A percentile compares a stretch with the other conserved stretches of the same genome.
phyloP scores from a whole-genome alignment of 768 basidiomycete species.

The Mrakia blollopis region DNA sequence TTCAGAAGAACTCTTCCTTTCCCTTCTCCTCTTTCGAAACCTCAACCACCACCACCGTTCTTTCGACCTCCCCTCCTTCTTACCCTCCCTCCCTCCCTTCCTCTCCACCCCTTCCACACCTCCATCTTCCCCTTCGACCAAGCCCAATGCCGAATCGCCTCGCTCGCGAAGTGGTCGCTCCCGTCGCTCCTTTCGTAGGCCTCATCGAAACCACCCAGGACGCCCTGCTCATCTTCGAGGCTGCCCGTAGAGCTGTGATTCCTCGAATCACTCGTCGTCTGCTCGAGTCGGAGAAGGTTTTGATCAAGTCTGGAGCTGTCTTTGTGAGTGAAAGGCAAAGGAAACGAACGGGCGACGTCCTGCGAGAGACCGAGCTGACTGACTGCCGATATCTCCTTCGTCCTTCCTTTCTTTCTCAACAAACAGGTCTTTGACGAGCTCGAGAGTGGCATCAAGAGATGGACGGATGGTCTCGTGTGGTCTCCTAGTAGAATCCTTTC shows the following conservation, averaged over 20 bases:
- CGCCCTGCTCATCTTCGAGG: conserved; percentile 93
- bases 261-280: conserved; percentile 48
- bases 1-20: neutral
- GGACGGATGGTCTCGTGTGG: conserved; percentile 39
- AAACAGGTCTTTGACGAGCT: conserved; percentile 27
- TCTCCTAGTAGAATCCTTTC: conserved; percentile 15
- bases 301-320: conserved; percentile 24
- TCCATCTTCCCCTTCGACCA: no score
- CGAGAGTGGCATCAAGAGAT: conserved; percentile 31
- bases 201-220: conserved; percentile 95
- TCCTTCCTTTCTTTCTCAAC: no score
- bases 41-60: no score
- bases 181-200: conserved; percentile 40
- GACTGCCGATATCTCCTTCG: neutral
- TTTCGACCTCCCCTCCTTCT: no score
- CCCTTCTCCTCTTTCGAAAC: neutral
- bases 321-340: conserved; percentile 20
- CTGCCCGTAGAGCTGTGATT: conserved; percentile 80
- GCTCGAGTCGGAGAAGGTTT: conserved; percentile 7
- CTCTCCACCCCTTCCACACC: no score
- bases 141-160: neutral
- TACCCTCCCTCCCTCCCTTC: no score
- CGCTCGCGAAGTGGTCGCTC: neutral
- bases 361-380: neutral
- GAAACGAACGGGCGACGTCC: neutral